Conservation (phyloP, 768 basidiomycete species). For the Pluteus cervinus region DNA sequence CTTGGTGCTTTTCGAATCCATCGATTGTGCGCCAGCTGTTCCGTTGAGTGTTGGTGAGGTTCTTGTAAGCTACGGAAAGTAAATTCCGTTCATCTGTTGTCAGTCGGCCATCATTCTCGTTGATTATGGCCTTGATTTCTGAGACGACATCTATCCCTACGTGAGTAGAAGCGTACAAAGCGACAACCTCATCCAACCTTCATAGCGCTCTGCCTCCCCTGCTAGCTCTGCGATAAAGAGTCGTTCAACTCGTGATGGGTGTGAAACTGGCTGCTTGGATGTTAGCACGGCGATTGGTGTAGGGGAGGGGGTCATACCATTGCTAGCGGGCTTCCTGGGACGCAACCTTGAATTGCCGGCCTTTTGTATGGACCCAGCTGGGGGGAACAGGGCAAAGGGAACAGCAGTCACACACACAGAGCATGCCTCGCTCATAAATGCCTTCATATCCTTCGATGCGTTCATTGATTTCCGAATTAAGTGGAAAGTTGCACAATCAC, state of each 20-base stretch:
- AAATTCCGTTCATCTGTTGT: constrained; percentile 85
- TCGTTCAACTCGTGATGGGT: constrained; percentile 29
- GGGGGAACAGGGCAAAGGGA: no score
- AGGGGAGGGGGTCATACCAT: no score
- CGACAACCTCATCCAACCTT: constrained; percentile 43
- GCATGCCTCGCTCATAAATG: no score
- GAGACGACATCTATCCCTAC: constrained; percentile 59
- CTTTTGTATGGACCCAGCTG: no score
- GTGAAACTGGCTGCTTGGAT: constrained; percentile 8
- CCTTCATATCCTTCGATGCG: no score
- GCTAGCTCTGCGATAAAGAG: constrained; percentile 74
- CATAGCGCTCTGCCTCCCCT: constrained; percentile 85
- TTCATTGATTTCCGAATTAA: no score
- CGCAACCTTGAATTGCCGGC: no score
- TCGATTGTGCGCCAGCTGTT: constrained; percentile 83
- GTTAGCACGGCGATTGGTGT: not conserved
- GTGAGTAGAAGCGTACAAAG: not conserved
- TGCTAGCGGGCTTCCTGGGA: no score
- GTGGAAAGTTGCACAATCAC: no score
- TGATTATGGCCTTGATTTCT: constrained; percentile 73
- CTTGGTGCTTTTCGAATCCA: constrained; percentile 65
- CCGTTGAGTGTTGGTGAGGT: constrained; percentile 76
- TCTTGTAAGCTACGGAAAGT: constrained; percentile 88
- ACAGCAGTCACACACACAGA: no score
- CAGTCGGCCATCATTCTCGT: constrained; percentile 59